phyloP scores from a whole-genome alignment of 345 rosid species.

The Schrenkiella parvula region DNA sequence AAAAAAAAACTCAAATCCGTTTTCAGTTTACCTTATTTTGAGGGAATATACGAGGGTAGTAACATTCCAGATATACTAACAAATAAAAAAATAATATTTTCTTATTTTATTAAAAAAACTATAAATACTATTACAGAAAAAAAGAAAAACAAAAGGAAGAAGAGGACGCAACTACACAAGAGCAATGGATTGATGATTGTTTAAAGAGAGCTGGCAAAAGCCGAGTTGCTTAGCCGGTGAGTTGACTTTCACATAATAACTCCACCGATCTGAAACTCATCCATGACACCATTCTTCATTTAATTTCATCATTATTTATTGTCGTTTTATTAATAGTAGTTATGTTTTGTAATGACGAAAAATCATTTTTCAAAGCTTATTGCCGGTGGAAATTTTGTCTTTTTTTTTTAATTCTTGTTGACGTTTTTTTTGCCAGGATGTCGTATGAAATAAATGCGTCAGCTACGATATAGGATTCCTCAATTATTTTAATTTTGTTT shows the following conservation, averaged over 20 bases:
- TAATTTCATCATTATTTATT: background rate
- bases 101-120: too few relatives aligned
- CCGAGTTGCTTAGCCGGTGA: constrained; percentile 23
- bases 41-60: too few relatives aligned
- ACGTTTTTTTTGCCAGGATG: constrained; percentile 30
- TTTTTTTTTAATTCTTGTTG: constrained; percentile 21
- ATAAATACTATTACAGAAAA: too few relatives aligned
- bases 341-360: background rate
- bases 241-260: constrained; percentile 27
- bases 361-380: constrained; percentile 11
- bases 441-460: constrained; percentile 29
- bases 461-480: constrained; percentile 11
- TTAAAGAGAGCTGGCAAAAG: constrained; percentile 15
- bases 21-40: too few relatives aligned
- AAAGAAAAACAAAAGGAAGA: too few relatives aligned
- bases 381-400: constrained; percentile 31
- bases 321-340: background rate
- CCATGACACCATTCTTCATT: constrained; percentile 16
- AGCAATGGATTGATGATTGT: constrained; percentile 8
- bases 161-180: too few relatives aligned
- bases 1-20: too few relatives aligned
- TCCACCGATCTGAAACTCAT: constrained; percentile 28
- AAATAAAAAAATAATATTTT: too few relatives aligned
- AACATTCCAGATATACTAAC: too few relatives aligned
- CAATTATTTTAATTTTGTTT: too few relatives aligned